Conservation (phyloP, 306 rosid genomes). For the Heteromeles arbutifolia region DNA sequence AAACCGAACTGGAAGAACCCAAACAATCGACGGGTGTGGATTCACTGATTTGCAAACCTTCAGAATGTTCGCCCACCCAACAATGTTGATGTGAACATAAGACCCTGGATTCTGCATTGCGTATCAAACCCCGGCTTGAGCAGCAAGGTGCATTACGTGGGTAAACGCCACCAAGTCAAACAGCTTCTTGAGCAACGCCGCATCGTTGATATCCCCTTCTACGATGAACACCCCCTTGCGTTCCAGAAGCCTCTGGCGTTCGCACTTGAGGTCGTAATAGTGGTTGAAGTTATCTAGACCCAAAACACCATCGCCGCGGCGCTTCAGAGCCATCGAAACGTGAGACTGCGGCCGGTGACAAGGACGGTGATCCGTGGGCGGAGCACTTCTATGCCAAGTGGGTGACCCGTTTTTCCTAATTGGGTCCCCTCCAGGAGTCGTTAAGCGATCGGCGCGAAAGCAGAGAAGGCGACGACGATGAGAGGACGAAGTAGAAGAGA, state of each 20-base stretch:
- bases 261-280: constrained; percentile 68
- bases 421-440: constrained; percentile 65
- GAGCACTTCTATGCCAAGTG: constrained; percentile 43
- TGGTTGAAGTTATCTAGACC: constrained; percentile 73
- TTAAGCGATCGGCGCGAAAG: constrained; percentile 38
- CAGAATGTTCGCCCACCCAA: constrained; percentile 66
- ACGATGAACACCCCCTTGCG: constrained; percentile 75
- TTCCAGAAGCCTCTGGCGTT: constrained; percentile 61
- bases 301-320: constrained; percentile 77
- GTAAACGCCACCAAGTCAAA: constrained; percentile 77
- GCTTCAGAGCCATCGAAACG: constrained; percentile 62
- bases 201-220: constrained; percentile 72
- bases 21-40: constrained; percentile 66
- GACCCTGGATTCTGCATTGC: constrained; percentile 78
- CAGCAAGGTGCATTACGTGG: constrained; percentile 84
- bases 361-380: constrained; percentile 43
- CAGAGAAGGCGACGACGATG: constrained; percentile 30
- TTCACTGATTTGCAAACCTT: constrained; percentile 62
- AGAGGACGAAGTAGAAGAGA: constrained; percentile 29
- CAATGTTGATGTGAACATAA: constrained; percentile 71
- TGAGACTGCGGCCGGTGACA: constrained; percentile 79
- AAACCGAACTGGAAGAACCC: constrained; percentile 87
- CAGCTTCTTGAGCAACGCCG: constrained; percentile 48
- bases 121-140: constrained; percentile 81
- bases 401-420: constrained; percentile 67